Evolutionary conservation across 768 basidiomycete species (phyloP), one percentile per base, ranked within the genome.

Genomic region (Basidioascus undulatus): DNA sequence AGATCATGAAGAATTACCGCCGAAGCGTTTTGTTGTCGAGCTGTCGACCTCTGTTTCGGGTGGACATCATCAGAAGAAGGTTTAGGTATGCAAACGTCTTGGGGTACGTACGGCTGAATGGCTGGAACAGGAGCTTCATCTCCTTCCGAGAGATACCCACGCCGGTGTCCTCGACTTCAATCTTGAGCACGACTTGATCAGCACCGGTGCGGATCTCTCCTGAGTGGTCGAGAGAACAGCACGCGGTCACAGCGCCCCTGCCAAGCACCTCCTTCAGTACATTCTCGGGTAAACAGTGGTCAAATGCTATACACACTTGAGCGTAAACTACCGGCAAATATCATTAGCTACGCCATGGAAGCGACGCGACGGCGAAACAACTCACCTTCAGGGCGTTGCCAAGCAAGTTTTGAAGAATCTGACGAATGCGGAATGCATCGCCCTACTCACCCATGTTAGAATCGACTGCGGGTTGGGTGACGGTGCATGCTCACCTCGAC

Each of bases 11-110:
- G n/a, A n/a, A n/a, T n/a, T 77, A 2, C 76, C 76, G 35, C 76
- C 76, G 50, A 75, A 78, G 6, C 70, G 65, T 21, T 76, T 69
- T 7, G 76, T 77, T 0, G 74, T 75, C 0, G 75, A 76, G 47
- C 74, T 76, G 60, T 77, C 76, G 9, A 74, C 75, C 57, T 79
- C n/a, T n/a, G n/a, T n/a, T n/a, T n/a, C n/a, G n/a, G n/a, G n/a
- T n/a, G n/a, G n/a, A n/a, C n/a, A n/a, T n/a, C n/a, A n/a, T n/a
- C n/a, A n/a, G n/a, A n/a, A n/a, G n/a, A n/a, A n/a, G n/a, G n/a
- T n/a, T n/a, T n/a, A n/a, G n/a, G n/a, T n/a, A n/a, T n/a, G n/a
- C n/a, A n/a, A n/a, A n/a, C n/a, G n/a, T n/a, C n/a, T n/a, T n/a
- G n/a, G n/a, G n/a, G n/a, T n/a, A n/a, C n/a, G n/a, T n/a, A n/a